These are phyloP conservation scores for Plasmodium gonderi DNA, from an alignment of 169 alveolate species.

Conservation along the genomic window DNA sequence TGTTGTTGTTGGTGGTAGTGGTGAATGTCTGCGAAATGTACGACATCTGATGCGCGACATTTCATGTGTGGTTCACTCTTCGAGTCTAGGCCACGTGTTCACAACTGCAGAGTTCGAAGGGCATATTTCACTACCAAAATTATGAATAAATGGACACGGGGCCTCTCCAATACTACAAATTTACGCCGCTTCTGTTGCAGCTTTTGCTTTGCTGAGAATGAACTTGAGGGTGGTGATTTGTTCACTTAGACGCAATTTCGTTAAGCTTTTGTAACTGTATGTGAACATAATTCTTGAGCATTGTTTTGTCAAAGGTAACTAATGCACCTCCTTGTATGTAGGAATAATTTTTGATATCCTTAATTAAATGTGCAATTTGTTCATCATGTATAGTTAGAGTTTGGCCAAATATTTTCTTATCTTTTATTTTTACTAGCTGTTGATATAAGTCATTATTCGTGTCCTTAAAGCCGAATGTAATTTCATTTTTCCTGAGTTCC, in stretches of 20 bases:
- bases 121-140: too few species aligned
- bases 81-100: too few species aligned
- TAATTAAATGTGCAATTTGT: constrained; percentile 36
- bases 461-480: constrained; percentile 52
- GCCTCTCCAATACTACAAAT: too few species aligned
- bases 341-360: constrained; percentile 57
- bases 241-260: background rate
- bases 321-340: constrained; percentile 67
- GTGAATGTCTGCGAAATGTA: too few species aligned
- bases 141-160: too few species aligned
- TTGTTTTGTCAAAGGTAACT: constrained; percentile 27
- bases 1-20: too few species aligned
- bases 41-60: too few species aligned
- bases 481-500: constrained; percentile 27
- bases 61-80: too few species aligned
- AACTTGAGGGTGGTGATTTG: too few species aligned
- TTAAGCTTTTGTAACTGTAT: constrained; percentile 12
- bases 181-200: too few species aligned
- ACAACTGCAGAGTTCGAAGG: too few species aligned
- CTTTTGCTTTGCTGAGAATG: too few species aligned
- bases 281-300: constrained; percentile 10
- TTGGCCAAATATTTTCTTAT: constrained; percentile 33
- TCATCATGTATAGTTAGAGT: background rate
- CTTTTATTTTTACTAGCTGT: constrained; percentile 29
- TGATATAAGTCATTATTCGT: constrained; percentile 62